Evolutionary conservation across 164 flowering plant species (phyloP), one percentile per base, ranked within the genome.

Genomic region (Brasenia schreberi): DNA sequence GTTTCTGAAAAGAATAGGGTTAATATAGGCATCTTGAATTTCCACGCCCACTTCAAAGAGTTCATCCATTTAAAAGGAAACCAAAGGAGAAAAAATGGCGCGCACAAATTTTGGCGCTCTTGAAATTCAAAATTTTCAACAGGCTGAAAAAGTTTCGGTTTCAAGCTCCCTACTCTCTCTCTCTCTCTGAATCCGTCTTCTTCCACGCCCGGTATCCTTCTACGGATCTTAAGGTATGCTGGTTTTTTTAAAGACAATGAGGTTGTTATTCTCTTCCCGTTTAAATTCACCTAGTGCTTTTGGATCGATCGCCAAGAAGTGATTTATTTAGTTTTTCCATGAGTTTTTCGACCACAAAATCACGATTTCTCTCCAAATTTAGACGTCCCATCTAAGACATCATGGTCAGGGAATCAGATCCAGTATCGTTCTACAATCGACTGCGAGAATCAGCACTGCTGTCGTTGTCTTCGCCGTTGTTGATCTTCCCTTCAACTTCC

Each of bases 401-500:
- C 6, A 90, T 90, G 96, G 96, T 92, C 72, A 82, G 97, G 70
- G 97, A 90, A 72, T 72, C 75, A 18, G 76, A 74, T 17, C 70
- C 88, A 18, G 89, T 82, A 70, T 76, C 91, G 0, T 93, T 93
- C 66, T 93, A 93, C 67, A 18, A 76, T 6, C 72, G 78, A 61
- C 73, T 93, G 17, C 89, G 97, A 2, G 81, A 79, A 39, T 85
- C 96, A 0, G 86, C 77, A 0, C 45, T 74, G 3, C 77, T 79
- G n/a, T 86, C 90, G 4, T 70, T 88, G 12, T 69, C 78, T 17
- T 71, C 84, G 18, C 97, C 96, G 19, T 67, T 92, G 62, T 74
- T 92, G 7, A 85, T 92, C 19, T 92, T 92, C 75, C 93, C 98
- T 4, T 90, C 97, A 0, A 85, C 92, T 0, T 92, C 96, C 1